Evolutionary conservation across 2,329 filamentous ascomycete species (phyloP), one percentile per base, ranked within the genome.

Genomic region (Xylaria sp.): DNA sequence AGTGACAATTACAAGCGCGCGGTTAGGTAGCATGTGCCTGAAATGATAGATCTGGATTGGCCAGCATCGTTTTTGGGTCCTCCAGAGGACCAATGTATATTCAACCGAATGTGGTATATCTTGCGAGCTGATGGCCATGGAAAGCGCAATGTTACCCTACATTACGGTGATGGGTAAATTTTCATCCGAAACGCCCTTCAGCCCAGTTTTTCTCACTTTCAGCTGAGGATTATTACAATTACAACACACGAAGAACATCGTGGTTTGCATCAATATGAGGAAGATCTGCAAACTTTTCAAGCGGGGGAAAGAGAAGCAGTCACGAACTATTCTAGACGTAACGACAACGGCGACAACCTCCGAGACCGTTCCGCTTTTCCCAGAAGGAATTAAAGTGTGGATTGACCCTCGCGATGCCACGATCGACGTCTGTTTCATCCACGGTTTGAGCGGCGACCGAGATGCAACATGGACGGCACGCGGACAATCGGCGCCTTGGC

Each of bases 371-470:
- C 45, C 20, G 4, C 0, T 2, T 15, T 46, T 46, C 20, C 45
- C 20, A 46, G 20, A 46, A 4, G 45, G 45, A 46, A 12, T 46
- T 23, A 46, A 46, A 25, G 45, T 46, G 9, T 46, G 45, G 45
- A 25, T 25, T 23, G 2, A 46, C 45, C 45, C 45, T 12, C 10
- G 12, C 4, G 45, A 46, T 46, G 45, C 45, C 45, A 4, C 3
- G 4, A 46, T 46, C 45, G 45, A 46, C 20, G 12, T 46, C 10
- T 46, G 45, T 28, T 28, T 48, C 46, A 13, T 62, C 8, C 60
- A 62, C n/a, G 60, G 60, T 6, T 15, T 62, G 36, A 62, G 18
- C 8, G 60, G 60, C 12, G 36, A 34, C 15, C 48, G 36, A 12
- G 60, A 62, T n/a, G 13, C 10, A 34, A 62, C 60, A 32, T 62